Evolutionary conservation across 1,139 yeast species (phyloP).

Genomic region (Saccharomyces hybrid): DNA sequence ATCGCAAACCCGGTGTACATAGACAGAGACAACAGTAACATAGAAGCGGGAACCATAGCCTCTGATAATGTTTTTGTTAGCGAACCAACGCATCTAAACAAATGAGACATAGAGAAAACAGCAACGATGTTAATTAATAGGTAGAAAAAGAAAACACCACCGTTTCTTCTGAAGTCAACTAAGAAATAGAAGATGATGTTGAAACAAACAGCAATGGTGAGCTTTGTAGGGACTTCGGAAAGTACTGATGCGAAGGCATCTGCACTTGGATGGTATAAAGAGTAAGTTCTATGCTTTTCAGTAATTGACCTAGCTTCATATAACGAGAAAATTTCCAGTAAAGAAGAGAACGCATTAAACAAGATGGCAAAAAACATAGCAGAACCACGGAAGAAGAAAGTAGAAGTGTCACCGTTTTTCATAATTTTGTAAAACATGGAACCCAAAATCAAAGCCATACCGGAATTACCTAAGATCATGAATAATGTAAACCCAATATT

Average conservation of each 20-base stretch:
- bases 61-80: constrained; percentile 44
- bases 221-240: constrained; percentile 52
- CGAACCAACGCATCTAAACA: constrained; percentile 58
- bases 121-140: constrained; percentile 41
- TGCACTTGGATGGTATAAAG: constrained; percentile 60
- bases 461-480: constrained; percentile 46
- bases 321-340: constrained; percentile 55
- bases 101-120: constrained; percentile 51
- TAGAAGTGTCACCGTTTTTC: constrained; percentile 34
- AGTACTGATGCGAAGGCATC: constrained; percentile 56
- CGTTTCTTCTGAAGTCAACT: constrained; percentile 48
- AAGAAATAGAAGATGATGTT: constrained; percentile 52
- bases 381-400: constrained; percentile 55
- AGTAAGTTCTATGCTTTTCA: constrained; percentile 61
- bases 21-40: constrained; percentile 45
- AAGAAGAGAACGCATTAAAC: constrained; percentile 61
- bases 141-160: constrained; percentile 56
- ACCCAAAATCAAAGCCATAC: constrained; percentile 56
- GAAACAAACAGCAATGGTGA: constrained; percentile 44
- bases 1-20: constrained; percentile 62
- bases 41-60: constrained; percentile 57
- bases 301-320: constrained; percentile 62
- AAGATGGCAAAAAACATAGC: constrained; percentile 60
- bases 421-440: constrained; percentile 57
- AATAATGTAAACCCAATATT: constrained; percentile 55